Conservation (phyloP, 139 green algal genomes). For the Mychonastes homosphaera region DNA sequence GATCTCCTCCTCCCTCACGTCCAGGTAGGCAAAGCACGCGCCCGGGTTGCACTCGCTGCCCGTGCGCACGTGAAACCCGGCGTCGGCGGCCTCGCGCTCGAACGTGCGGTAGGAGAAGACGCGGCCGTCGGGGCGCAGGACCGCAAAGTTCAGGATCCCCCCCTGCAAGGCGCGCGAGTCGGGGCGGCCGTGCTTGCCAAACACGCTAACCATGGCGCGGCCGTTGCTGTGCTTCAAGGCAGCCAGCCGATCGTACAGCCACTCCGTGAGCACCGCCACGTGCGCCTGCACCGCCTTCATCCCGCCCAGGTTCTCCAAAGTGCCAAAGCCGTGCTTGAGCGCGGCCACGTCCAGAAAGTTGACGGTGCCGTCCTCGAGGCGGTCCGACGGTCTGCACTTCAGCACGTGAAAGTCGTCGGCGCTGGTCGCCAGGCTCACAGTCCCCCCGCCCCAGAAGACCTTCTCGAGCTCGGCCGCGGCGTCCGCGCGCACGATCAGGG, state of each 20-base stretch:
- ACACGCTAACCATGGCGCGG: slow-evolving; percentile 44
- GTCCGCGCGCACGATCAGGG: slow-evolving; percentile 44
- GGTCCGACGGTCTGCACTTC: slow-evolving; percentile 43
- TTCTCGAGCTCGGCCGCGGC: slow-evolving; percentile 37
- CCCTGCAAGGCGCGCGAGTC: slow-evolving; percentile 40
- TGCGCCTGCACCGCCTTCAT: slow-evolving; percentile 25
- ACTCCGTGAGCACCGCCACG: slow-evolving; percentile 24
- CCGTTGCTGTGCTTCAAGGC: slow-evolving; percentile 54
- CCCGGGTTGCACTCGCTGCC: slow-evolving; percentile 63
- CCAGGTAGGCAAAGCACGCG: slow-evolving; percentile 54
- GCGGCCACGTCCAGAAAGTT: slow-evolving; percentile 62
- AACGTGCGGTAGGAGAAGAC: slow-evolving; percentile 49
- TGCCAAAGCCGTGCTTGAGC: slow-evolving; percentile 50
- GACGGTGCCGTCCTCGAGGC: slow-evolving; percentile 63
- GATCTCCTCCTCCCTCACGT: slow-evolving; percentile 40
- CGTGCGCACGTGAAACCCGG: slow-evolving; percentile 58
- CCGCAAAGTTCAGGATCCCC: slow-evolving; percentile 63
- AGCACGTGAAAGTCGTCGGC: slow-evolving; percentile 58
- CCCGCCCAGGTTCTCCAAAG: slow-evolving; percentile 46
- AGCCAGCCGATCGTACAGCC: slow-evolving; percentile 27
- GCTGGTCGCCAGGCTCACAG: slow-evolving; percentile 49
- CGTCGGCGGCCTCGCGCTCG: slow-evolving; percentile 33
- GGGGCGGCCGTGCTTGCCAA: slow-evolving; percentile 44
- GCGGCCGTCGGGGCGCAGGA: slow-evolving; percentile 29
- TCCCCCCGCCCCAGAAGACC: slow-evolving; percentile 62